Evolutionary conservation across 2,329 filamentous ascomycete species (phyloP).

Genomic region (Diatrype stigma): DNA sequence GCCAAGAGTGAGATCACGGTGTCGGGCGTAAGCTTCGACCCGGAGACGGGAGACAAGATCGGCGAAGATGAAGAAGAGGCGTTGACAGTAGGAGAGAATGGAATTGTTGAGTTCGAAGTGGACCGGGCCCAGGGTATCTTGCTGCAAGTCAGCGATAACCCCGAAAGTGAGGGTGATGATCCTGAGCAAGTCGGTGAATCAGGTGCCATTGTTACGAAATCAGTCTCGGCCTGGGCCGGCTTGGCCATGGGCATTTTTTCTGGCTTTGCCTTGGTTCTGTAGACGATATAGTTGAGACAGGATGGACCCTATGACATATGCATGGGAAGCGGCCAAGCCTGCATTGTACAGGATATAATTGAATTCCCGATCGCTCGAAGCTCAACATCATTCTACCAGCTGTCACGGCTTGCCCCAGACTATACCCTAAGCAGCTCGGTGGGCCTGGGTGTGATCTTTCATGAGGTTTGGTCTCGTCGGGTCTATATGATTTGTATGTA

Average conservation of each 20-base stretch:
- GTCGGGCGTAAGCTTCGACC: constrained; percentile 27
- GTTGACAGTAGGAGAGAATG: constrained; percentile 21
- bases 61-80: constrained; percentile 17
- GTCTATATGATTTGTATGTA: too few species aligned
- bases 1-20: constrained; percentile 30
- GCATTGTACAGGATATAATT: too few species aligned
- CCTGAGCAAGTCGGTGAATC: not conserved
- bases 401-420: too few species aligned
- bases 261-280: not conserved
- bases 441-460: too few species aligned
- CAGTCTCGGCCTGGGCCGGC: not conserved
- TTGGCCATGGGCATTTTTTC: not conserved
- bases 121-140: constrained; percentile 28
- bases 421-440: too few species aligned
- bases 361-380: too few species aligned
- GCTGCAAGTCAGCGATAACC: constrained; percentile 18
- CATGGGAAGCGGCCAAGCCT: too few species aligned
- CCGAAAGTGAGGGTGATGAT: not conserved
- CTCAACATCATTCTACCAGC: too few species aligned
- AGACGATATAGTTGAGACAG: too few species aligned
- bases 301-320: too few species aligned
- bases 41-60: constrained; percentile 18
- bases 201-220: not conserved
- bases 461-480: too few species aligned
- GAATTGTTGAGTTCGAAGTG: constrained; percentile 20